Conservation (phyloP, 2,329 filamentous ascomycete species). For the Epichloe glyceriae region DNA sequence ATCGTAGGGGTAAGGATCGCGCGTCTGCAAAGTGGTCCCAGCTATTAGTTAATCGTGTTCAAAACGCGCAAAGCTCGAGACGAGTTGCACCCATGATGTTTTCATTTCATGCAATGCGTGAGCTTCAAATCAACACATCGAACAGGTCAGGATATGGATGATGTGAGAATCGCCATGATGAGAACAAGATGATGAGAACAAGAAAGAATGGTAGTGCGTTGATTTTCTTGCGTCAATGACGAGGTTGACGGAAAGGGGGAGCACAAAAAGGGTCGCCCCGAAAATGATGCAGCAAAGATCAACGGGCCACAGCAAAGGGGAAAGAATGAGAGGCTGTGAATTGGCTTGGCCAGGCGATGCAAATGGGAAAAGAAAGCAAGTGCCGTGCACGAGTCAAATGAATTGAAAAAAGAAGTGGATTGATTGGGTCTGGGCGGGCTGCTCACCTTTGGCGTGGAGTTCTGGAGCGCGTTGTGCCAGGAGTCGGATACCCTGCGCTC, state of each 20-base stretch:
- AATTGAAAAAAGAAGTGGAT: constrained; percentile 15
- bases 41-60: background rate
- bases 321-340: background rate
- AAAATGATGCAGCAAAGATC: background rate
- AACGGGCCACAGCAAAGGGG: background rate
- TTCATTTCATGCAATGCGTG: background rate
- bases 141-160: background rate
- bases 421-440: constrained; percentile 7
- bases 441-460: constrained; percentile 35
- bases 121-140: background rate
- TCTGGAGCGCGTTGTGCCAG: constrained; percentile 32
- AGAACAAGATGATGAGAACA: background rate
- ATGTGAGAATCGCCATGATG: background rate
- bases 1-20: constrained; percentile 38
- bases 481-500: constrained; percentile 35
- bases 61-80: background rate
- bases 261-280: background rate
- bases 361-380: constrained; percentile 6
- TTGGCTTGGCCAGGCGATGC: background rate
- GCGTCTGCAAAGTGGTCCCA: constrained; percentile 23
- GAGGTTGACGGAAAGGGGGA: background rate
- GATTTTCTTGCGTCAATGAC: background rate
- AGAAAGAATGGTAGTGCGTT: background rate
- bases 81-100: background rate
- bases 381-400: constrained; percentile 10